Evolutionary conservation across 2,329 filamentous ascomycete genomes (phyloP).

Genomic region (Thelonectria blattea): DNA sequence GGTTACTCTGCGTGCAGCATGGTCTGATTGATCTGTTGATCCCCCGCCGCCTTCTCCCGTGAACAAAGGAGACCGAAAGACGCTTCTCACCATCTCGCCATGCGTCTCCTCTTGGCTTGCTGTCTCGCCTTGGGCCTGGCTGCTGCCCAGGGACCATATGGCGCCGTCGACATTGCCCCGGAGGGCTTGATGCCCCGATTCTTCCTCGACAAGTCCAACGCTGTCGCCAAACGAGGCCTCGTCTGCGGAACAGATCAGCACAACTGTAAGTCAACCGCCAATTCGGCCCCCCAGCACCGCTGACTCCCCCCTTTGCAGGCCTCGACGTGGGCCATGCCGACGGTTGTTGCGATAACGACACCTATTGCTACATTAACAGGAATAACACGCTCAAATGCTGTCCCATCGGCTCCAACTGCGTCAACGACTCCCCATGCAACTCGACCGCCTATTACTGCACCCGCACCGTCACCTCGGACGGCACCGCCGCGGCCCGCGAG

Average conservation of each 20-base stretch:
- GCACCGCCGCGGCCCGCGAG: constrained; percentile 34
- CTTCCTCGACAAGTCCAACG: constrained; percentile 38
- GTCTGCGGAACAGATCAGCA: constrained; percentile 40
- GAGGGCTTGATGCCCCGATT: constrained; percentile 42
- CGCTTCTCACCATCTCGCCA: constrained; percentile 15
- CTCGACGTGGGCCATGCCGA: constrained; percentile 48
- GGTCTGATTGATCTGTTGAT: not conserved
- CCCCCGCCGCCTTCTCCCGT: constrained; percentile 2
- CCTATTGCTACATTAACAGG: constrained; percentile 53
- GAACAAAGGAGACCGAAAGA: not conserved
- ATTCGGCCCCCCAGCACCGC: not conserved
- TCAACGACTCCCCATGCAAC: constrained; percentile 44
- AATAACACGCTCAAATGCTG: constrained; percentile 48
- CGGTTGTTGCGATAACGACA: constrained; percentile 51
- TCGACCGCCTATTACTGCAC: constrained; percentile 44
- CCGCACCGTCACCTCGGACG: constrained; percentile 36
- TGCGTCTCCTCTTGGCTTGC: constrained; percentile 23
- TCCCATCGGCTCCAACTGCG: constrained; percentile 50
- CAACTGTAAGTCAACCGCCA: constrained; percentile 38
- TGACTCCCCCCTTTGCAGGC: constrained; percentile 40
- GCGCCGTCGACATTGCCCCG: constrained; percentile 26
- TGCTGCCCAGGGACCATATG: constrained; percentile 32
- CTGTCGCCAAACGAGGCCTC: constrained; percentile 38
- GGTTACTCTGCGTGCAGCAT: constrained; percentile 1
- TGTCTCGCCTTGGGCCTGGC: constrained; percentile 22